Base-by-base conservation (phyloP, 1,284 basidiomycete species). In the Entoloma clypeatum region DNA sequence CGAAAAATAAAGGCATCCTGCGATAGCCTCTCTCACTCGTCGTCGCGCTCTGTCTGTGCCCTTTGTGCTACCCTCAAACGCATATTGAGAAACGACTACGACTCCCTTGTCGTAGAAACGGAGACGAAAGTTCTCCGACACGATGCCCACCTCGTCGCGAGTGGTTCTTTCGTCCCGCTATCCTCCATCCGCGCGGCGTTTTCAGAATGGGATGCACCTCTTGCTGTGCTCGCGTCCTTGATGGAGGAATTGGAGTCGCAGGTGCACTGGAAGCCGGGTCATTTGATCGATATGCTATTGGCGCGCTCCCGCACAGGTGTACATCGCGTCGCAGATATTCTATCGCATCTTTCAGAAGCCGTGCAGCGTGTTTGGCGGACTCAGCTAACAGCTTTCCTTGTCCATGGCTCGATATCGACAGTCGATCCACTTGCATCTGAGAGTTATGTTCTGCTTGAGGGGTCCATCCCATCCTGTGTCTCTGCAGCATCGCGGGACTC, bases 301-400 rank as follows among this genome's bases (percentile, higher is more conserved):
- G 64, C 70, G 10, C 77, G 81, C 8, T 79, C 84, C 2, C 75
- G 77, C 38, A 89, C 85, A 0, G 91, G 90, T 9, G 77, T 92
- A 17, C 72, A 86, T 50, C 75, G 77, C 18, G 75, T 92, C 26
- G 73, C 82, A n/a, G 61, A 71, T 23, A 83, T 92, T 36, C 75
- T 88, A 52, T 71, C 73, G 4, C 71, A 72, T 9, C 70, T 93
- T 10, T 79, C 79, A 4, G 62, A 71, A 23, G 77, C 86, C 0
- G 83, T 92, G n/a, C 83, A 88, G 53, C 73, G 74, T 35, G 79
- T 89, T 10, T 93, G 88, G 85, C 70, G 81, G 35, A 76, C 77
- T 2, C 88, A 92, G 53, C 67, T 93, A 9, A 77, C 75, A 33
- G 80, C 86, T 0, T 84, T 91, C 57, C 56, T 93, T 28, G 72